Evolutionary conservation across 768 basidiomycete species (phyloP), one percentile per base, ranked within the genome.

Genomic region (Hysterangium stoloniferum): DNA sequence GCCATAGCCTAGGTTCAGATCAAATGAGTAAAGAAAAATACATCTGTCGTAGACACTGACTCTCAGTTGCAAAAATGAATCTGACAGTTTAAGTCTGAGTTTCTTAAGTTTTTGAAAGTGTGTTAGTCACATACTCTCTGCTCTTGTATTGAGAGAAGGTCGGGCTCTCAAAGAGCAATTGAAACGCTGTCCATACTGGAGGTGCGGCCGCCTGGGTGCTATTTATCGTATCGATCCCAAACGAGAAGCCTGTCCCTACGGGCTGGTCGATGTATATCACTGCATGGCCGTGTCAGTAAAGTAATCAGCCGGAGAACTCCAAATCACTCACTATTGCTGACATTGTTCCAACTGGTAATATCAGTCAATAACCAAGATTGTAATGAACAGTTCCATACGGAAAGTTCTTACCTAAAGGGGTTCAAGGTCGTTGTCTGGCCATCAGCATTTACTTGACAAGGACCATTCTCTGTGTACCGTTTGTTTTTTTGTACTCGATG

Each of bases 231-330:
- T 76, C 71, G 0, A 61, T 69, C 13, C 82, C 80, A 49, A 72
- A 75, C 0, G 81, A 83, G 58, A 82, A 82, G 3, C 82, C 80
- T 0, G 79, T 74, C 0, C 79, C 79, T 32, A 84, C 77, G 4
- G 81, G 82, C 58, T 84, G 80, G 60, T 83, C 81, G 28, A 84
- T 78, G 59, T 83, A 84, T 29, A 84, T 77, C 64, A 84, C 81
- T 84, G 45, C 1, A 12, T 3, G n/a, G n/a, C n/a, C n/a, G n/a
- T n/a, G n/a, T n/a, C n/a, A n/a, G 8, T 6, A 1, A 7, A 9
- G 48, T 20, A 24, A 17, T 34, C 31, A 32, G 33, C 15, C 15
- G n/a, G 15, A 34, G 28, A 11, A 20, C 27, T 32, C 22, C 20
- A 6, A 7, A 20, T 59, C 27, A 29, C 79, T 33, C 43, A 82